A percentile compares a stretch with the other conserved stretches of the same genome.
These are phyloP conservation scores for Cyberlindnera americana DNA, from an alignment of 805 yeast genomes.

Conservation along the genomic window DNA sequence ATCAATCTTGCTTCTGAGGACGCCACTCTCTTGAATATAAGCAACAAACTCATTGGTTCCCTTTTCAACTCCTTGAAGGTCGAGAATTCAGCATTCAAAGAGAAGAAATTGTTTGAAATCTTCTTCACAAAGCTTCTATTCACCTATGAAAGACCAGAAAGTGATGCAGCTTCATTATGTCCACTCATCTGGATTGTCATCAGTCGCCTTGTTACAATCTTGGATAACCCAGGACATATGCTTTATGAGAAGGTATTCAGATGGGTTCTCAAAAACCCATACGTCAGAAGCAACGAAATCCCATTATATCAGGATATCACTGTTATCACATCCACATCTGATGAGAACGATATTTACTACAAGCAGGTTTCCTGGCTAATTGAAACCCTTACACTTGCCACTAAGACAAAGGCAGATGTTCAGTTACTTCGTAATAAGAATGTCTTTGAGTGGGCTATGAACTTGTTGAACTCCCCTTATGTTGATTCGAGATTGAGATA, in stretches of 20 bases:
- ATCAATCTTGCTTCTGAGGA: conserved; percentile 40
- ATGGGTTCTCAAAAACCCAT: conserved; percentile 52
- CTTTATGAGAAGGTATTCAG: conserved; percentile 68
- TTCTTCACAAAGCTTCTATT: conserved; percentile 42
- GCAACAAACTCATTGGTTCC: conserved; percentile 42
- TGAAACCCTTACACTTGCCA: conserved; percentile 43
- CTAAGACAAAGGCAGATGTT: conserved; percentile 48
- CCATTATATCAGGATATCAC: conserved; percentile 38
- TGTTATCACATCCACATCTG: conserved; percentile 26
- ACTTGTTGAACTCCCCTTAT: conserved; percentile 51
- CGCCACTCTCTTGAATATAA: conserved; percentile 31
- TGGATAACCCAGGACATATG: conserved; percentile 67
- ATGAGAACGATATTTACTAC: conserved; percentile 47
- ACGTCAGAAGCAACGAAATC: conserved; percentile 37
- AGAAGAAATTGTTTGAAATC: conserved; percentile 50
- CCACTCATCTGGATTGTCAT: conserved; percentile 53
- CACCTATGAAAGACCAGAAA: conserved; percentile 27
- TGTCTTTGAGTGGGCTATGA: conserved; percentile 65
- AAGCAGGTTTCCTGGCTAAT: conserved; percentile 68
- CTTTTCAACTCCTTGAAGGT: conserved; percentile 41
- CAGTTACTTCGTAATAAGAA: conserved; percentile 48
- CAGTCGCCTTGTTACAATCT: conserved; percentile 52
- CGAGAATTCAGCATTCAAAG: conserved; percentile 47
- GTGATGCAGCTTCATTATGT: conserved; percentile 28
- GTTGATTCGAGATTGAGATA: conserved; percentile 37